Base-by-base conservation (phyloP, 768 basidiomycete species). In the Russula lepida region DNA sequence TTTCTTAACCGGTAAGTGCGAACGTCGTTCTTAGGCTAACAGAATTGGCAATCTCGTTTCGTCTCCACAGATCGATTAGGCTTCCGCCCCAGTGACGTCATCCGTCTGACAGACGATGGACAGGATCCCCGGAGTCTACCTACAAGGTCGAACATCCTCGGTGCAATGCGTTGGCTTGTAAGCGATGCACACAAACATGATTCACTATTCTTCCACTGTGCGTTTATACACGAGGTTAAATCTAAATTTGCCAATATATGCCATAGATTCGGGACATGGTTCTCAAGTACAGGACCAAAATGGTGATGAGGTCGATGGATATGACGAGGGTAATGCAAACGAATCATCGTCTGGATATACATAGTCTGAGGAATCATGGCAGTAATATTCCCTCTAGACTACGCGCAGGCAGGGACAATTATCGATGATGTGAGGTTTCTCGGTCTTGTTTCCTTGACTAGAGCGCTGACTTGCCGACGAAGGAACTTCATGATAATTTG, bases 141-240 rank as follows among this genome's bases (percentile, higher is more conserved):
- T 4, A 82, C 79, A 1, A 64, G 73, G 43, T 72, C 68, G 28
- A 82, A 82, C 66, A 81, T 82, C 64, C 69, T 80, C 30, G 68
- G 69, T 11, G 81, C 78, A 13, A 78, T 79, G 77, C 71, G 76
- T 23, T 82, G 81, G 81, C 74, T 82, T 35, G 77, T 80, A 25
- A 61, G 67, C 4, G 77, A 73, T 58, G 81, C 81, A 21, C 73
- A 70, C 49, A 74, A 76, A n/a, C 77, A 76, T 60, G 77, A 78
- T 65, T 74, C 77, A 4, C 68, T 77, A 28, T 77, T 77, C 68
- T 73, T 78, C 67, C 77, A 77, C 56, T 77, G 67, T 68, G 19
- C 49, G 58, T 57, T 7, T 15, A 13, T 56, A 4, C n/a, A 9
- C 7, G 3, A 4, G 28, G 53, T 25, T 13, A 17, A 54, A 43